Evolutionary conservation across 148 eudicot genomes (phyloP), one percentile per base, ranked within the genome.

Genomic region (Rhododendron vialii): DNA sequence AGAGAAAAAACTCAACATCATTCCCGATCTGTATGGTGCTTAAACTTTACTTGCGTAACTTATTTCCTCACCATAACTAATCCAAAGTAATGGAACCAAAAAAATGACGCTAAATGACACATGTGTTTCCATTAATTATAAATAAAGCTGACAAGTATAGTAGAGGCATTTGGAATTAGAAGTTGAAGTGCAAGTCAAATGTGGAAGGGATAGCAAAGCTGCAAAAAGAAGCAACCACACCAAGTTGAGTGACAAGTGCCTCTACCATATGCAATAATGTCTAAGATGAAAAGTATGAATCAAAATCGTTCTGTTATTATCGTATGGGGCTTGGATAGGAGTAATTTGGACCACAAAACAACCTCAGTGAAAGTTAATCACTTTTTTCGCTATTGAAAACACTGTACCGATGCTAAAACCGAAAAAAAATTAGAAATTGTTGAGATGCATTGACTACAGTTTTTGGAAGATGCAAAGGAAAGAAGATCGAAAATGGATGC

Each of bases 11-110:
- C 43, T 41, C 43, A 50, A 86, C 78, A 80, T 69, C 84, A 86
- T 67, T 67, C 41, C 69, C 80, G 22, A 86, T 86, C 87, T 80
- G 87, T 80, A 80, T n/a, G 8, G 84, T 80, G 43, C 80, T 45
- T 47, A 69, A 33, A 24, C 51, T 82, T 41, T 24, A 61, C 17
- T 24, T 82, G 12, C 5, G 0, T 41, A 61, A 7, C 14, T 38
- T 59, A 82, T 59, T 33, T 61, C 50, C 65, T 41, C 24, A 81
- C 6, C 75, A 61, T 38, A 41, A 12, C 24, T 61, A 22, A 82
- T 14, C 71, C 33, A 20, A 55, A 57, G 83, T 81, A 33, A 82
- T 55, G n/a, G 43, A 41, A 41, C 43, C 43, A 41, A 41, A 41
- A 82, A 82, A 36, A 55, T 30, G 33, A 59, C 51, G 6, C 30